Evolutionary conservation across 2,329 filamentous ascomycete species (phyloP), one percentile per base, ranked within the genome.

Genomic region (Colletotrichum sp.): DNA sequence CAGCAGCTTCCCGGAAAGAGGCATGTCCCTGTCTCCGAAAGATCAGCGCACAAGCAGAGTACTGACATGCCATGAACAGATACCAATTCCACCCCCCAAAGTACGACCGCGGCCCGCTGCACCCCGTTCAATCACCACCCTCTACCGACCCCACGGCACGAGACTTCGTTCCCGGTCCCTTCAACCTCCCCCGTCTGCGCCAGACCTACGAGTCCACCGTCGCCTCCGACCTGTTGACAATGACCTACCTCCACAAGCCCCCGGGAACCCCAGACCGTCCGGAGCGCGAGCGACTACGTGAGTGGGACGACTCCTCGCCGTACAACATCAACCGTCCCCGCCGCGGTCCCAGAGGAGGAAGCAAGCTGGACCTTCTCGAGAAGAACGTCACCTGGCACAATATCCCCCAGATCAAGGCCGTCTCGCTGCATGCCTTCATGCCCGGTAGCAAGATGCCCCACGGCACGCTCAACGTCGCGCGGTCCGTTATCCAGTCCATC

Each of bases 21-120:
- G 90, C 88, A 81, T 79, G 84, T 78, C 16, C 30, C 26, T n/a
- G 16, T 30, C 18, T 26, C 65, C 74, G 24, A 78, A 79, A 69
- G 78, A 26, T n/a, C 9, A 4, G 32, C n/a, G 30, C 10, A 68
- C 18, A 79, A 78, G 48, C 79, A 82, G 80, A 82, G 74, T 71
- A 72, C 71, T 76, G 52, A 60, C 77, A 77, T 59, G 80, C 65
- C 16, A 61, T 14, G 48, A 8, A 36, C 28, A 78, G 96, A 90
- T 99, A 99, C 87, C 95, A 98, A 86, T 99, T 94, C 86, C 95
- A 96, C 78, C 94, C 96, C 67, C 97, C 97, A 78, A 97, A 96
- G 87, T 99, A 96, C 90, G 93, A 98, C 85, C 95, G 96, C 82
- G 97, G 97, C 72, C 96, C 96, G 78, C 90, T 99, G 28, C 96